A percentile compares a stretch with the other conserved stretches of the same genome.
Evolutionary conservation across 129 eudicot species (phyloP).

Genomic region (Flaveria brownii): DNA sequence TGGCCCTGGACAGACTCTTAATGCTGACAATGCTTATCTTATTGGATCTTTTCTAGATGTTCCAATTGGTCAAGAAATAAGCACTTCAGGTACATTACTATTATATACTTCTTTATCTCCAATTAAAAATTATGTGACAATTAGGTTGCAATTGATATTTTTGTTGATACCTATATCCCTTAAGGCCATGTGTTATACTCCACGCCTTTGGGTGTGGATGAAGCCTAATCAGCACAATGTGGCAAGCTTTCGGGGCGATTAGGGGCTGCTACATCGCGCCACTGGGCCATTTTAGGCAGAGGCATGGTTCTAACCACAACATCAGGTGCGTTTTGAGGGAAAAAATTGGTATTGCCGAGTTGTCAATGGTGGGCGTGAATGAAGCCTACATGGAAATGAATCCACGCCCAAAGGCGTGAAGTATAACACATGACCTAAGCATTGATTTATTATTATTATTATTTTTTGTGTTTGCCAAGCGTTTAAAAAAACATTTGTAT

Average conservation of each 20-base stretch:
- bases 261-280: no score
- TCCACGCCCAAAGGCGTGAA: no score
- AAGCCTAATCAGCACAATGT: no score
- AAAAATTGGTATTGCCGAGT: no score
- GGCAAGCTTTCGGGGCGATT: no score
- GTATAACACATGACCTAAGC: no score
- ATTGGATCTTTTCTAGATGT: conserved; percentile 89
- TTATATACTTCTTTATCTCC: conserved; percentile 13
- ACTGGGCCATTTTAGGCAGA: no score
- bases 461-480: neutral
- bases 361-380: no score
- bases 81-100: conserved; percentile 58
- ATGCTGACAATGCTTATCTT: conserved; percentile 62
- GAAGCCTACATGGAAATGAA: no score
- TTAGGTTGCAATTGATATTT: neutral
- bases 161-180: neutral
- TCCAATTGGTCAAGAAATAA: conserved; percentile 85
- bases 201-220: no score
- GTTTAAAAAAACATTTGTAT: neutral
- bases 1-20: conserved; percentile 52
- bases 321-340: no score
- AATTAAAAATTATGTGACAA: neutral
- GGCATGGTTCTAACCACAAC: no score
- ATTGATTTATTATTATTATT: neutral
- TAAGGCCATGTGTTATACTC: neutral